phyloP scores from a whole-genome alignment of 257 asterid species.

The Nicotiana noctiflora region DNA sequence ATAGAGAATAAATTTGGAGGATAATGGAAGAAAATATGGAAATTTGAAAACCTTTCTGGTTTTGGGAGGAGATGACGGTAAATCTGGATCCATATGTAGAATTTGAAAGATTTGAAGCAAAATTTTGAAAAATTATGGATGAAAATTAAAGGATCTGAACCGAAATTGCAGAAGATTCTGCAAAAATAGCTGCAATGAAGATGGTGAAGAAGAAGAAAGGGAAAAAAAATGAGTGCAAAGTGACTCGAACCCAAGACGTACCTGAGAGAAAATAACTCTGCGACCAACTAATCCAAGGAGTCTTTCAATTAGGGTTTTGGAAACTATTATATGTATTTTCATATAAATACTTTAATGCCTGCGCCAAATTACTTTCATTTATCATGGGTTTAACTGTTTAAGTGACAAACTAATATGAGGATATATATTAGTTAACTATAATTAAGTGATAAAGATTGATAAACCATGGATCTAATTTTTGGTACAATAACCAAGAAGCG shows the following conservation, averaged over 20 bases:
- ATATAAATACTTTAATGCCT: too few relatives aligned
- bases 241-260: constrained; percentile 23
- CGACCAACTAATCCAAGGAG: background rate
- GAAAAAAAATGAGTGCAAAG: background rate
- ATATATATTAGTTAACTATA: too few relatives aligned
- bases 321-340: too few relatives aligned
- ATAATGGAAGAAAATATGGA: background rate
- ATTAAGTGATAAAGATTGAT: too few relatives aligned
- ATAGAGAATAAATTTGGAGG: background rate
- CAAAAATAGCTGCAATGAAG: constrained; percentile 15
- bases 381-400: too few relatives aligned
- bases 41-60: constrained; percentile 42
- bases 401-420: too few relatives aligned
- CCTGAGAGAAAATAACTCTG: fast-evolving
- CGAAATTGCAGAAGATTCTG: background rate
- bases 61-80: constrained; percentile 15
- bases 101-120: constrained; percentile 3
- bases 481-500: too few relatives aligned
- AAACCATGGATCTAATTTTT: too few relatives aligned
- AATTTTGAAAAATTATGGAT: background rate
- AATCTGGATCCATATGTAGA: constrained; percentile 50
- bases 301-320: too few relatives aligned
- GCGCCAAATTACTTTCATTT: too few relatives aligned
- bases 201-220: background rate
- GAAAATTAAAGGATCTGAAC: background rate